A percentile compares a stretch with the other conserved stretches of the same genome.
These are phyloP conservation scores for Coemansia sp. DNA, from an alignment of 192 early-diverging fungal species.

Conservation along the genomic window DNA sequence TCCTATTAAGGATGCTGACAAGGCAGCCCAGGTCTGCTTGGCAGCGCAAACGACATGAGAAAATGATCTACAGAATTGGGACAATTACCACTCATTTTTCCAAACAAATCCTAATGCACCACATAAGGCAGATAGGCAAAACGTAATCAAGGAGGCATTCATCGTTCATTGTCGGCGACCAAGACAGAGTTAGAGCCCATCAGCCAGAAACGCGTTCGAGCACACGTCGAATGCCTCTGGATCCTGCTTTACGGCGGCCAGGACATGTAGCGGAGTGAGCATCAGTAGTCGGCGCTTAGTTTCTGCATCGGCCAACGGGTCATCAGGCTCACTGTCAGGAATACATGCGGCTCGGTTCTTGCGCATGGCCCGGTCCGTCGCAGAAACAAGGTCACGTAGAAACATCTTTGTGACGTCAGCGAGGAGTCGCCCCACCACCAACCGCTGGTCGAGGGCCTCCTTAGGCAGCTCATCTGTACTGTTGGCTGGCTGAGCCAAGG, in stretches of 20 bases:
- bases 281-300: too few relatives aligned
- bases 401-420: slow-evolving; percentile 46
- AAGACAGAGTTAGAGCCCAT: slow-evolving; percentile 5
- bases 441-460: slow-evolving; percentile 45
- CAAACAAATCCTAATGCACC: not conserved
- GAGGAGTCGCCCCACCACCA: slow-evolving; percentile 46
- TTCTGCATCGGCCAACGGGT: too few relatives aligned
- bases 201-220: slow-evolving; percentile 41
- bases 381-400: slow-evolving; percentile 40
- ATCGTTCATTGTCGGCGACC: not conserved
- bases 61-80: slow-evolving; percentile 15
- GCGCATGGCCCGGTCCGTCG: slow-evolving; percentile 38
- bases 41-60: not conserved
- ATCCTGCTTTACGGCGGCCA: slow-evolving; percentile 40
- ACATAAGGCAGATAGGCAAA: not conserved
- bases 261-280: slow-evolving; percentile 18
- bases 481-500: slow-evolving; percentile 35
- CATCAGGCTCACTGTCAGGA: not conserved
- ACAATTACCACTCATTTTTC: not conserved
- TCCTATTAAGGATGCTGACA: slow-evolving; percentile 4
- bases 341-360: slow-evolving; percentile 21
- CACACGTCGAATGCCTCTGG: slow-evolving; percentile 49
- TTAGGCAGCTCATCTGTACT: slow-evolving; percentile 34
- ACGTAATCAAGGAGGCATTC: not conserved
- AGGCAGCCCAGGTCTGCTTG: slow-evolving; percentile 10